Percentiles rank a stretch among this genome's conserved stretches.
Evolutionary conservation across 306 rosid genomes (phyloP).

Genomic region (Rosa persica): DNA sequence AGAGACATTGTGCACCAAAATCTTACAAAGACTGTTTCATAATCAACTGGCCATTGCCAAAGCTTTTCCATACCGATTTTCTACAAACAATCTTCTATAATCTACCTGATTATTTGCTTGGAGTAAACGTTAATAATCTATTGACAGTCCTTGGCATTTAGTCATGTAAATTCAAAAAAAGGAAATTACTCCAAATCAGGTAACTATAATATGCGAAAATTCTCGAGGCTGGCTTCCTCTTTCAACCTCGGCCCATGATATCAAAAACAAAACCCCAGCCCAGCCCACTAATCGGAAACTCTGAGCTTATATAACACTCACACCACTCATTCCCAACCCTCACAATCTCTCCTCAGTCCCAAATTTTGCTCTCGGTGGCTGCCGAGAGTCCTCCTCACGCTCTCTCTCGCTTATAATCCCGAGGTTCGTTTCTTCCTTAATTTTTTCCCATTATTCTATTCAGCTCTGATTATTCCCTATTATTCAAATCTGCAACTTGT

Average conservation of each 20-base stretch:
- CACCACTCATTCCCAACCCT: neutral
- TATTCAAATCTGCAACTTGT: neutral
- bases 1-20: no score
- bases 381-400: conserved; percentile 5
- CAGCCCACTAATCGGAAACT: neutral
- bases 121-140: no score
- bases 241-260: neutral
- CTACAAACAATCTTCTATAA: no score
- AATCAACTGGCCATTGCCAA: no score
- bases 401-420: neutral
- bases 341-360: neutral
- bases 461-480: neutral
- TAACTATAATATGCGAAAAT: neutral
- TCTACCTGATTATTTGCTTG: no score
- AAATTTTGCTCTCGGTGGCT: neutral
- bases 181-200: neutral
- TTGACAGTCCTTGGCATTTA: no score
- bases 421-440: neutral
- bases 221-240: neutral
- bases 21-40: no score
- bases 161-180: neutral
- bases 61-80: no score
- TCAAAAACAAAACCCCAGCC: neutral
- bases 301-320: conserved; percentile 2
- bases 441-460: neutral